These are phyloP conservation scores for Tetraselmis striata DNA, from an alignment of 139 green algal species.

Conservation along the genomic window DNA sequence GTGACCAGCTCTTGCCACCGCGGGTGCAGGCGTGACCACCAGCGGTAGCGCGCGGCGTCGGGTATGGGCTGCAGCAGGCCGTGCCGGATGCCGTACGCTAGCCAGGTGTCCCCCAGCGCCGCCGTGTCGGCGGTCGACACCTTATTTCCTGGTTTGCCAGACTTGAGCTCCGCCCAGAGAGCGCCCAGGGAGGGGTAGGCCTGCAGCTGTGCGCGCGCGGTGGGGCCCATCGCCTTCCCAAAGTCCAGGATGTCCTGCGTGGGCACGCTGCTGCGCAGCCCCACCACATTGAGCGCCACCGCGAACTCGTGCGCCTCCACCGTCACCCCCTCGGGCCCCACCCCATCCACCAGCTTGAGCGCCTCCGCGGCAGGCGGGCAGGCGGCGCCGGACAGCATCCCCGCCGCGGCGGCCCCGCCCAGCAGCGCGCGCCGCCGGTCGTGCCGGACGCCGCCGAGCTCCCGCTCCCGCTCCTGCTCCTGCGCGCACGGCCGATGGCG, in stretches of 20 bases:
- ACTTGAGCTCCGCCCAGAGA: conserved; percentile 11
- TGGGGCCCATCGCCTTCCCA: not conserved
- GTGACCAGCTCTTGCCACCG: conserved; percentile 53
- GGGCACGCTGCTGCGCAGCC: conserved; percentile 54
- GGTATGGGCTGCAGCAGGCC: conserved; percentile 65
- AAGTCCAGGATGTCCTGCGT: conserved; percentile 60
- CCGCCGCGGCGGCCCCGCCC: no score
- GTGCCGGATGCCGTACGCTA: conserved; percentile 50
- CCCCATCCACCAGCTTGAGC: not conserved
- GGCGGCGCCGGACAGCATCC: no score
- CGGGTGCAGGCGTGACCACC: conserved; percentile 39
- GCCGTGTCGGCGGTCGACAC: conserved; percentile 56
- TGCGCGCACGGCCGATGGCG: no score
- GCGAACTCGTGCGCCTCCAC: not conserved
- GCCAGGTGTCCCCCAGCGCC: conserved; percentile 72
- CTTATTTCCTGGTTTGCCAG: conserved; percentile 28
- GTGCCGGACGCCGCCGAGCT: no score
- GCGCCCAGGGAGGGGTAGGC: not conserved
- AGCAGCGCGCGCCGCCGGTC: no score
- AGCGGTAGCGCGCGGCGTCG: conserved; percentile 40
- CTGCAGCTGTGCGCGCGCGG: not conserved
- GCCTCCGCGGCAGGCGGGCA: not conserved
- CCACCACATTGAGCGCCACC: conserved; percentile 35
- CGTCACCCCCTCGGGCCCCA: not conserved
- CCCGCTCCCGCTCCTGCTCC: no score